These are phyloP conservation scores for Paxillus ammoniavirescens DNA, from an alignment of 768 basidiomycete genomes.

Conservation along the genomic window DNA sequence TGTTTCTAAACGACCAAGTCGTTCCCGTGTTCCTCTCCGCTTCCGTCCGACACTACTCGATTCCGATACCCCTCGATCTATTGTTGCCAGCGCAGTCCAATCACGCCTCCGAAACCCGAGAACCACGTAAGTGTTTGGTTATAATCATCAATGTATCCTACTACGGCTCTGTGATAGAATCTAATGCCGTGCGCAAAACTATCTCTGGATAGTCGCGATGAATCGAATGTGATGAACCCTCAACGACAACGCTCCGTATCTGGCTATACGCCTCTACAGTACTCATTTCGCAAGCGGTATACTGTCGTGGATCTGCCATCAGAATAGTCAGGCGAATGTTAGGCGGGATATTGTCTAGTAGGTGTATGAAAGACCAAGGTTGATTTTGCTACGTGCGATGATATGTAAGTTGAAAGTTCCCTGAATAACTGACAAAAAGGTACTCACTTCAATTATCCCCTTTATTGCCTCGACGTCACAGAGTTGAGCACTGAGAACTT, in stretches of 20 bases:
- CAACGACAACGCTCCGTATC: slow-evolving; percentile 1
- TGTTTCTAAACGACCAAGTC: too few species aligned
- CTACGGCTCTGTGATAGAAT: too few species aligned
- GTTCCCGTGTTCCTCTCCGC: too few species aligned
- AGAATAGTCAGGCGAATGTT: slow-evolving; percentile 12
- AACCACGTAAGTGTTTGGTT: too few species aligned
- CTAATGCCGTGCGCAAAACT: slow-evolving; percentile 8
- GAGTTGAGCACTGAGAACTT: not conserved
- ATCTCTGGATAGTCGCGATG: slow-evolving; percentile 11
- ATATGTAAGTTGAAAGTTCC: not conserved
- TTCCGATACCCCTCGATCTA: too few species aligned
- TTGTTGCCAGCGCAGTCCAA: too few species aligned
- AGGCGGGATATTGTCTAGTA: slow-evolving; percentile 1
- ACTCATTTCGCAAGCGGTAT: not conserved
- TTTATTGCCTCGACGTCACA: slow-evolving; percentile 10
- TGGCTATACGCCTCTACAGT: slow-evolving; percentile 4
- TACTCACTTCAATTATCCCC: slow-evolving; percentile 12
- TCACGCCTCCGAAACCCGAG: too few species aligned
- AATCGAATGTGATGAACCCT: slow-evolving; percentile 15
- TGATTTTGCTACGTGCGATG: slow-evolving; percentile 15
- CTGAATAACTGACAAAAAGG: too few species aligned
- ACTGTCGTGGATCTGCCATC: slow-evolving; percentile 12
- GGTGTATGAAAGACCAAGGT: slow-evolving; percentile 21
- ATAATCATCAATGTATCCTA: too few species aligned
- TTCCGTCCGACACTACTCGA: too few species aligned